Evolutionary conservation across 73 alveolate species (phyloP).

Genomic region (Breviolum minutum): DNA sequence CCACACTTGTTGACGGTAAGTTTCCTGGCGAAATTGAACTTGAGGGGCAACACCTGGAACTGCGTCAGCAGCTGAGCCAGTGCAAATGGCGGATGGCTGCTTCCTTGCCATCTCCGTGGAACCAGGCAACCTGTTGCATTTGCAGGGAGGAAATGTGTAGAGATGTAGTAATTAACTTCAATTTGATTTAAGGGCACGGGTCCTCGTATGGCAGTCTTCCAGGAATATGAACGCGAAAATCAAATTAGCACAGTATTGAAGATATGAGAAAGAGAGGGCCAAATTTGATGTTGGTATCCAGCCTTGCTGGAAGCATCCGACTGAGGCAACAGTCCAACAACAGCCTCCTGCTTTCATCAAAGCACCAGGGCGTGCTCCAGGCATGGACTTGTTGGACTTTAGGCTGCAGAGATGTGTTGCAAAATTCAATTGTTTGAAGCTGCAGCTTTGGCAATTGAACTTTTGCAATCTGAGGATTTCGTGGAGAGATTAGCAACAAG

Average conservation of each 20-base stretch:
- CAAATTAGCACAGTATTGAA: not conserved
- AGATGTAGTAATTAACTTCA: too few relatives aligned
- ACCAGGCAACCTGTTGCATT: slow-evolving; percentile 3
- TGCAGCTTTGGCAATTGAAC: not conserved
- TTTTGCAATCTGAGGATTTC: not conserved
- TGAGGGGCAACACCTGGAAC: slow-evolving; percentile 52
- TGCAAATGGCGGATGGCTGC: slow-evolving; percentile 59
- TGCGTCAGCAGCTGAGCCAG: slow-evolving; percentile 41
- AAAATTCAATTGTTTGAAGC: not conserved
- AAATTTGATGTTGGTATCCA: not conserved
- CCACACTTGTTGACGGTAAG: not conserved
- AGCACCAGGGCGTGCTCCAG: slow-evolving; percentile 53
- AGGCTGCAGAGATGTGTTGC: not conserved
- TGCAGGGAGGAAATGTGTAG: not conserved
- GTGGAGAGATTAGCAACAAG: slow-evolving; percentile 18
- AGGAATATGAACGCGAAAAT: too few relatives aligned
- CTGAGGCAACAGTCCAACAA: slow-evolving; percentile 74
- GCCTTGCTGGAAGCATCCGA: too few relatives aligned
- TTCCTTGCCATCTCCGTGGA: slow-evolving; percentile 42
- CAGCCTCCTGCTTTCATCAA: slow-evolving; percentile 90
- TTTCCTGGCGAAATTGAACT: not conserved
- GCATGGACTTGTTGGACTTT: slow-evolving; percentile 69
- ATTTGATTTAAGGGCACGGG: too few relatives aligned
- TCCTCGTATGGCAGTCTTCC: too few relatives aligned
- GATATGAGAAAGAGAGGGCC: not conserved